Conservation (phyloP, 371 early-diverging fungal genomes). For the Rhizomucor pusillus region DNA sequence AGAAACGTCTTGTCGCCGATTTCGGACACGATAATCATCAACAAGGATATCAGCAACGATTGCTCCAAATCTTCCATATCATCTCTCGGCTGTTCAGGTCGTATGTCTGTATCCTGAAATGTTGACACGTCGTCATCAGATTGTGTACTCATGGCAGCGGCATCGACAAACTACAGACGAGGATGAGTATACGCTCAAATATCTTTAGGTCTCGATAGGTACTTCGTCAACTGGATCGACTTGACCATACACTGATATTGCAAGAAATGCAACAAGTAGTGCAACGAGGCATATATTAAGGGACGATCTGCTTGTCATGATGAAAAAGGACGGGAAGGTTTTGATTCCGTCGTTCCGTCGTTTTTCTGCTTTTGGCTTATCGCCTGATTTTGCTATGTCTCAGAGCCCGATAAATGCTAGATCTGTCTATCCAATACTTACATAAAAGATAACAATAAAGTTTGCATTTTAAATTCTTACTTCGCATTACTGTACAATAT, state of each 20-base stretch:
- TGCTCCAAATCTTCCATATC: constrained; percentile 17
- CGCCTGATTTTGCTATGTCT: too few relatives aligned
- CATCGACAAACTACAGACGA: background rate
- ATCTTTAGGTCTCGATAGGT: background rate
- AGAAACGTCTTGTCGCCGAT: constrained; percentile 98
- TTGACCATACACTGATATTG: background rate
- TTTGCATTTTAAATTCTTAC: too few relatives aligned
- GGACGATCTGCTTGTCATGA: background rate
- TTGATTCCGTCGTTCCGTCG: too few relatives aligned
- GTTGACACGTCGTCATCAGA: background rate
- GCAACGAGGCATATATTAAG: background rate
- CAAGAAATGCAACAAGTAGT: background rate
- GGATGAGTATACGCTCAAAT: background rate
- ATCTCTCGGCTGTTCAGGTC: background rate
- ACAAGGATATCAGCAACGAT: constrained; percentile 57
- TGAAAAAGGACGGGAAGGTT: background rate
- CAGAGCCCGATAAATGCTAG: too few relatives aligned
- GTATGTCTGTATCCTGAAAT: background rate
- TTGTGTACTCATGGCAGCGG: background rate
- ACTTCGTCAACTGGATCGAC: background rate
- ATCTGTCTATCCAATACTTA: too few relatives aligned
- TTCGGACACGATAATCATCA: constrained; percentile 91
- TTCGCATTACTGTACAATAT: too few relatives aligned
- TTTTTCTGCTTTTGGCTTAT: too few relatives aligned
- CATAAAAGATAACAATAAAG: too few relatives aligned